These are phyloP conservation scores for Malus sylvestris DNA, from an alignment of 306 rosid species.

Conservation along the genomic window DNA sequence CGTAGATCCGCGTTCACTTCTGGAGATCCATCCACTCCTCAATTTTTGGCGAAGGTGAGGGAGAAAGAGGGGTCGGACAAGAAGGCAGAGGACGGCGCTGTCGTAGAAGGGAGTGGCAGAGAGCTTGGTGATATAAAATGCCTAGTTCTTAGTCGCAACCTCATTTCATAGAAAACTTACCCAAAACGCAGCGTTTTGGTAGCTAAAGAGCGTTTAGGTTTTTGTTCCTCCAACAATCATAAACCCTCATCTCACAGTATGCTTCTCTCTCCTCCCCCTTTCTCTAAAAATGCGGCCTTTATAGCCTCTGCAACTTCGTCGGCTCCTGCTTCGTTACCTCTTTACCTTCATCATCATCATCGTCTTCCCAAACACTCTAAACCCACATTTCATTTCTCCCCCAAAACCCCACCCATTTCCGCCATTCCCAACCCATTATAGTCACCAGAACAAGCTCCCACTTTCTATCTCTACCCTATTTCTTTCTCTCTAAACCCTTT, in stretches of 20 bases:
- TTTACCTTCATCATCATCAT: slow-evolving; percentile 13
- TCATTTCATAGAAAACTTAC: background rate
- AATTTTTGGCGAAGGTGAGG: too few species aligned
- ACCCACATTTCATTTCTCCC: background rate
- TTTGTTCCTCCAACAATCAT: background rate
- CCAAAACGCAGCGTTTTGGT: background rate
- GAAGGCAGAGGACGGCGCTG: too few species aligned
- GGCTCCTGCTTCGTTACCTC: slow-evolving; percentile 37
- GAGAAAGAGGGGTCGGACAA: too few species aligned
- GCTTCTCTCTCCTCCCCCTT: background rate
- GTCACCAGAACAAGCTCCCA: background rate
- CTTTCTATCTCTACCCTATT: slow-evolving; percentile 14
- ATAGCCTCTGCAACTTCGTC: slow-evolving; percentile 50
- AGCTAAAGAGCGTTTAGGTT: background rate
- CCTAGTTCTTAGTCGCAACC: too few species aligned
- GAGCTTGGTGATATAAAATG: too few species aligned
- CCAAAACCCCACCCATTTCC: slow-evolving; percentile 12
- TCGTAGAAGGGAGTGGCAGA: too few species aligned
- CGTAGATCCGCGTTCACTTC: too few species aligned
- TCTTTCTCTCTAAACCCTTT: slow-evolving; percentile 27
- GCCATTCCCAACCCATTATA: slow-evolving; percentile 11
- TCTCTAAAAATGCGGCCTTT: slow-evolving; percentile 47
- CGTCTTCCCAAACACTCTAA: background rate
- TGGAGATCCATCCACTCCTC: too few species aligned
- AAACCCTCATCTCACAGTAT: background rate